phyloP scores from a whole-genome alignment of 1,139 yeast genomes.

The Diutina sp. region DNA sequence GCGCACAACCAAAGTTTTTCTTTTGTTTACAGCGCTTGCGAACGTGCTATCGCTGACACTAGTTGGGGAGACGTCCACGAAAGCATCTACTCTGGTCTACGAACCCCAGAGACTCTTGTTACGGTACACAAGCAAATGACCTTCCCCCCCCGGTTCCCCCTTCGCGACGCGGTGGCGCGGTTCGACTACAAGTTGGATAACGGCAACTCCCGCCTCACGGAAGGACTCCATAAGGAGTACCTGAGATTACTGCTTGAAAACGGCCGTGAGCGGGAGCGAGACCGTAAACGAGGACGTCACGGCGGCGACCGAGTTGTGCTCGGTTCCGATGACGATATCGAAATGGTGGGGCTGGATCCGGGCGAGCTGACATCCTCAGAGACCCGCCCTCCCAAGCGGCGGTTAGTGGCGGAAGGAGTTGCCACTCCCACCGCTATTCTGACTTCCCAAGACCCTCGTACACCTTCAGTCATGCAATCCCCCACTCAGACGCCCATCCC shows the following conservation, averaged over 20 bases:
- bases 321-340: neutral
- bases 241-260: neutral
- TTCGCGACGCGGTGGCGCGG: neutral
- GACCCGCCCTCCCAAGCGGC: neutral
- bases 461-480: slow-evolving; percentile 20
- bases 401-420: neutral
- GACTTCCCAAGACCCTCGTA: slow-evolving; percentile 12
- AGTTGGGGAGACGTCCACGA: neutral
- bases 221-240: neutral
- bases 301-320: neutral
- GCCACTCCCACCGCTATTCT: neutral
- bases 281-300: neutral
- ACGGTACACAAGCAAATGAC: neutral
- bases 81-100: neutral
- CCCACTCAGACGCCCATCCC: slow-evolving; percentile 27
- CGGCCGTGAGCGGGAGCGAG: neutral
- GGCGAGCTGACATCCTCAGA: neutral
- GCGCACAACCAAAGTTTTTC: neutral
- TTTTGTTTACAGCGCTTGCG: neutral
- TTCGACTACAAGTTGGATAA: slow-evolving; percentile 1
- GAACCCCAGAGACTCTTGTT: neutral
- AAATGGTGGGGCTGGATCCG: neutral
- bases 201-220: neutral
- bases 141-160: neutral
- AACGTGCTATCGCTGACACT: neutral